These are phyloP conservation scores for Eucalyptus viminalis DNA, from an alignment of 345 rosid genomes.

Conservation along the genomic window DNA sequence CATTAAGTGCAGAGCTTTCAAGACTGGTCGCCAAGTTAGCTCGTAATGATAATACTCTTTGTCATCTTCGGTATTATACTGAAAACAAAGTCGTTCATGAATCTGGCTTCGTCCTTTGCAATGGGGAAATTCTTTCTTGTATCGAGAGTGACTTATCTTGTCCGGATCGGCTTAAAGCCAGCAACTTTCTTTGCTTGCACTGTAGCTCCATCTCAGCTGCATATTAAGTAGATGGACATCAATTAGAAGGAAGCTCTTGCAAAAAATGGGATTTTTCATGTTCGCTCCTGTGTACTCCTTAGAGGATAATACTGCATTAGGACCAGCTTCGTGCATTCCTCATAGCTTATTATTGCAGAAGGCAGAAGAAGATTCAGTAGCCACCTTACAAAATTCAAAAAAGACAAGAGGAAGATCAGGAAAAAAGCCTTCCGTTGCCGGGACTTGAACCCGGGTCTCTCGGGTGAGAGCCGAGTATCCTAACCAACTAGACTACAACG, in stretches of 20 bases:
- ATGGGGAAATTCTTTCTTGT: neutral
- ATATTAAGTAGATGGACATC: neutral
- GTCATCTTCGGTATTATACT: neutral
- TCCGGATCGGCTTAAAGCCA: neutral
- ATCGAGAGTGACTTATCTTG: neutral
- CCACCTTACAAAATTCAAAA: neutral
- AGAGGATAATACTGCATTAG: neutral
- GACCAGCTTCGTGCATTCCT: neutral
- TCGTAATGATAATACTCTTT: neutral
- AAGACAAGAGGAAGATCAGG: rapidly evolving
- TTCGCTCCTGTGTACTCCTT: neutral
- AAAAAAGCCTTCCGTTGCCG: conserved; percentile 5
- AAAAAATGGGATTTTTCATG: neutral
- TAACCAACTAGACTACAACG: conserved; percentile 39
- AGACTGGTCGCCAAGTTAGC: neutral
- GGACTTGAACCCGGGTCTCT: conserved; percentile 31
- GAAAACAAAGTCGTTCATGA: neutral
- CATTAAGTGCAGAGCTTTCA: neutral
- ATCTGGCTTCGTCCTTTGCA: neutral
- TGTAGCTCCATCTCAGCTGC: neutral
- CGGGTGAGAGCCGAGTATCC: conserved; percentile 47
- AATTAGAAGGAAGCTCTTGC: neutral
- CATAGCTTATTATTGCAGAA: neutral
- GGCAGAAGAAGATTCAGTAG: neutral
- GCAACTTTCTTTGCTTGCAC: neutral